phyloP scores from a whole-genome alignment of 306 rosid species.

The Betula pendula region DNA sequence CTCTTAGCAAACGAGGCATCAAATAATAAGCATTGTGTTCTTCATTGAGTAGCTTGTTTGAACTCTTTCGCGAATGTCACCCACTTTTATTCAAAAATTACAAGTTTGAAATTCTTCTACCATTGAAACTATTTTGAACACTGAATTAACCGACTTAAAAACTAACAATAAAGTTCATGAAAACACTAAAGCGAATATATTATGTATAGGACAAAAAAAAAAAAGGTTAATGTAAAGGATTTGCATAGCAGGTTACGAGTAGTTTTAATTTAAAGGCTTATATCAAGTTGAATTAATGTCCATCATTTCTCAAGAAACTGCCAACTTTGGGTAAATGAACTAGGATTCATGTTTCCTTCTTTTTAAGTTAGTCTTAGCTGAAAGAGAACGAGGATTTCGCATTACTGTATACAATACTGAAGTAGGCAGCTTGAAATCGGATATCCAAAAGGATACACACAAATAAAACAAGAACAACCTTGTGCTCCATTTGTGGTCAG shows the following conservation, averaged over 20 bases:
- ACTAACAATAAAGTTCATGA: no score
- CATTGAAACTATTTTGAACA: no score
- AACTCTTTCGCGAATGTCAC: no score
- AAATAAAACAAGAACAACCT: not conserved
- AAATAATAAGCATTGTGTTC: no score
- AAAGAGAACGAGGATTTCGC: not conserved
- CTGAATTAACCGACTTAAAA: no score
- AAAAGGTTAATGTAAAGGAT: not conserved
- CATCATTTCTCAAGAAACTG: no score
- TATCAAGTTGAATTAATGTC: not conserved
- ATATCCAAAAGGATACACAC: not conserved
- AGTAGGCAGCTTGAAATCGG: not conserved
- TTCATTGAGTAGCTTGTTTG: no score
- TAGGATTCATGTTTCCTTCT: not conserved
- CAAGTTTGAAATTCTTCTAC: no score
- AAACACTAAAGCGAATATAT: no score
- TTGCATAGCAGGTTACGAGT: not conserved
- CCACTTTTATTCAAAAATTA: no score
- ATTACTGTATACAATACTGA: not conserved
- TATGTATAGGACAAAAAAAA: not conserved
- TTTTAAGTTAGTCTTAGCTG: not conserved
- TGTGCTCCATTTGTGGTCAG: not conserved
- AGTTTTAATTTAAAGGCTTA: not conserved
- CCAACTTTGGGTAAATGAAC: no score
- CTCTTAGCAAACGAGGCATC: no score